These are phyloP conservation scores for Castanea mollissima DNA, from an alignment of 306 rosid genomes.

Conservation along the genomic window DNA sequence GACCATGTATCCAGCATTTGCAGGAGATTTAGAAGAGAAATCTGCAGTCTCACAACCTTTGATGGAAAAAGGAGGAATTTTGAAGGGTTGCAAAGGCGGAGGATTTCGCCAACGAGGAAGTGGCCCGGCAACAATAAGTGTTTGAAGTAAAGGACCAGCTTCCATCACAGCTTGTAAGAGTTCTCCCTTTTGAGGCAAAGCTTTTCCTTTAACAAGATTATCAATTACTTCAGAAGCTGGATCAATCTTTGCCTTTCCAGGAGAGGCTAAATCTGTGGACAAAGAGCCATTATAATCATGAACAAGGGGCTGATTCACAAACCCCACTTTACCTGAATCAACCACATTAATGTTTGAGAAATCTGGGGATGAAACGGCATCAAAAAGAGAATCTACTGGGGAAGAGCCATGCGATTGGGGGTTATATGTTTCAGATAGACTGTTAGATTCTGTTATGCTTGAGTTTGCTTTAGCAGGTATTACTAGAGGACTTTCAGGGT, in stretches of 20 bases:
- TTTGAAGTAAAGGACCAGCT: conserved; percentile 69
- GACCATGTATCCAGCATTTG: conserved; percentile 1
- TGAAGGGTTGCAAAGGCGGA: conserved; percentile 52
- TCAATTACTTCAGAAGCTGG: conserved; percentile 41
- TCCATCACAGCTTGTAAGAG: conserved; percentile 55
- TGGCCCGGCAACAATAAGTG: conserved; percentile 59
- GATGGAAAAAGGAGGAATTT: conserved; percentile 47
- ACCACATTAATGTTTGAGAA: conserved; percentile 54
- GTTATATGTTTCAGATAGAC: conserved; percentile 46
- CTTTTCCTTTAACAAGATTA: conserved; percentile 32
- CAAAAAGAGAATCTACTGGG: conserved; percentile 62
- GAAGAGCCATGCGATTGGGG: conserved; percentile 54
- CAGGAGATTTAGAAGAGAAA: conserved; percentile 1
- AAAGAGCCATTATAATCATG: conserved; percentile 17
- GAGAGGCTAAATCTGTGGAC: conserved; percentile 20
- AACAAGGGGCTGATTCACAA: conserved; percentile 28
- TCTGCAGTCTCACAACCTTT: conserved; percentile 25
- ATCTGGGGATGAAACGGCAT: conserved; percentile 60
- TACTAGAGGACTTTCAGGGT: conserved; percentile 32
- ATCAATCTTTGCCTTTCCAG: conserved; percentile 32
- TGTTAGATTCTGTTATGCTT: conserved; percentile 53
- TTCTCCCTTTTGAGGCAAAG: conserved; percentile 65
- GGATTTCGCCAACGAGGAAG: conserved; percentile 80
- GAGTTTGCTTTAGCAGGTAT: conserved; percentile 61
- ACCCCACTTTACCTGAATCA: conserved; percentile 42